Percentiles rank a stretch among this genome's conserved stretches.
Evolutionary conservation across 352 stramenopile species (phyloP).

Genomic region (Phytophthora sansomeana): DNA sequence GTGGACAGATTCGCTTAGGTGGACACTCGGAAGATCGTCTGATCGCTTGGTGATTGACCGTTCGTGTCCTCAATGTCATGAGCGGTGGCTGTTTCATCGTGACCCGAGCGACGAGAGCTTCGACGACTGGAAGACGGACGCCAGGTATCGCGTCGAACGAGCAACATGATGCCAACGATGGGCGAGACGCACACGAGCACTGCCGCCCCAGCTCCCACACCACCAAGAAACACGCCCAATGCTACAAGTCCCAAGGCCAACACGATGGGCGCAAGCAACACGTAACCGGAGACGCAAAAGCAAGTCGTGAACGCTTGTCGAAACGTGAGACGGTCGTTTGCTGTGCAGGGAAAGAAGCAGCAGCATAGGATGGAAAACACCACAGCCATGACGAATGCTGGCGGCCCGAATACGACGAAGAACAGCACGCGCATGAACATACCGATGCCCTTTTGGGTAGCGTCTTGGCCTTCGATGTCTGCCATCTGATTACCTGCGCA

Average conservation of each 20-base stretch:
- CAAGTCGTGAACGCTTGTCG: slow-evolving; percentile 70
- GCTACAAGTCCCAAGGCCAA: slow-evolving; percentile 41
- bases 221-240: slow-evolving; percentile 38
- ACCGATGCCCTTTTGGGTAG: slow-evolving; percentile 45
- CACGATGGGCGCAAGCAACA: slow-evolving; percentile 58
- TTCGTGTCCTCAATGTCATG: slow-evolving; percentile 40
- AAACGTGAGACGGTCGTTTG: slow-evolving; percentile 49
- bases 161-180: slow-evolving; percentile 36
- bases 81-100: slow-evolving; percentile 26
- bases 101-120: slow-evolving; percentile 18
- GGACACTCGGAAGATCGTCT: slow-evolving; percentile 40
- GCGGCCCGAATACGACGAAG: slow-evolving; percentile 72
- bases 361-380: slow-evolving; percentile 65
- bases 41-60: slow-evolving; percentile 38
- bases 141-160: slow-evolving; percentile 27
- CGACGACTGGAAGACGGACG: slow-evolving; percentile 6
- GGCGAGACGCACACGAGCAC: slow-evolving; percentile 41
- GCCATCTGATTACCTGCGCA: slow-evolving; percentile 80
- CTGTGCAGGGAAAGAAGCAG: slow-evolving; percentile 72
- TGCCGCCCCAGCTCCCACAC: slow-evolving; percentile 31
- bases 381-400: slow-evolving; percentile 65
- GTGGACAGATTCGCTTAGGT: slow-evolving; percentile 5
- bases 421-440: slow-evolving; percentile 57
- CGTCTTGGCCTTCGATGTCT: slow-evolving; percentile 58
- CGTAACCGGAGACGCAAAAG: slow-evolving; percentile 64